phyloP scores from a whole-genome alignment of 768 basidiomycete species.

The Pulveroboletus frians region DNA sequence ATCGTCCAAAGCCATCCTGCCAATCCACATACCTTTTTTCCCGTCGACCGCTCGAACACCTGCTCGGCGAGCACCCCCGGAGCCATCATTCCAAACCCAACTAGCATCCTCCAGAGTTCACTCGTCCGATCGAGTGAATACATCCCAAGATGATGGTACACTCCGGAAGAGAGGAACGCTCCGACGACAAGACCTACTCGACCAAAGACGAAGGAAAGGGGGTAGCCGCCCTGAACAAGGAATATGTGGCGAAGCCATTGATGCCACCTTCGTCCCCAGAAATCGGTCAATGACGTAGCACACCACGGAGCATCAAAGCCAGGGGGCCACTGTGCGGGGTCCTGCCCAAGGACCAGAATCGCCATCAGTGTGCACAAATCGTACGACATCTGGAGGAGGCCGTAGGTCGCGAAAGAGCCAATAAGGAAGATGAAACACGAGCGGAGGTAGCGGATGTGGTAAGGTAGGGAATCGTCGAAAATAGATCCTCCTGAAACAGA shows the following conservation, averaged over 20 bases:
- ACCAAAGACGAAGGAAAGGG: constrained; percentile 38
- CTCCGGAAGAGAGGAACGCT: constrained; percentile 50
- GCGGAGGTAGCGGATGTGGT: background rate
- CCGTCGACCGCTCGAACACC: constrained; percentile 18
- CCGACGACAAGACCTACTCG: constrained; percentile 46
- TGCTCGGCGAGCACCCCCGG: constrained; percentile 44
- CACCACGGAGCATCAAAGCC: constrained; percentile 30
- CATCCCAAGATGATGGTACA: constrained; percentile 45
- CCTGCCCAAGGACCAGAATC: constrained; percentile 20
- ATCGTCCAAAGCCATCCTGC: constrained; percentile 33
- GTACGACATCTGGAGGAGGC: constrained; percentile 33
- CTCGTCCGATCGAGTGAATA: constrained; percentile 48
- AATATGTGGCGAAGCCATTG: constrained; percentile 32
- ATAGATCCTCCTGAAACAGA: background rate
- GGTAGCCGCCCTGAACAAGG: constrained; percentile 26
- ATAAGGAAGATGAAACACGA: background rate
- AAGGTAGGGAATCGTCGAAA: background rate
- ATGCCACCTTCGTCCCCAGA: constrained; percentile 38
- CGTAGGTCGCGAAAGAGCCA: background rate
- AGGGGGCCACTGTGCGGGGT: constrained; percentile 30
- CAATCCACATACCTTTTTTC: constrained; percentile 26
- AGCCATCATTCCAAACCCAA: constrained; percentile 53
- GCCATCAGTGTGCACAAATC: constrained; percentile 18
- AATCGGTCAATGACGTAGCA: constrained; percentile 31
- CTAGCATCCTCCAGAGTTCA: constrained; percentile 37